Evolutionary conservation across 2,329 filamentous ascomycete species (phyloP).

Genomic region (Xylariaceae sp.): DNA sequence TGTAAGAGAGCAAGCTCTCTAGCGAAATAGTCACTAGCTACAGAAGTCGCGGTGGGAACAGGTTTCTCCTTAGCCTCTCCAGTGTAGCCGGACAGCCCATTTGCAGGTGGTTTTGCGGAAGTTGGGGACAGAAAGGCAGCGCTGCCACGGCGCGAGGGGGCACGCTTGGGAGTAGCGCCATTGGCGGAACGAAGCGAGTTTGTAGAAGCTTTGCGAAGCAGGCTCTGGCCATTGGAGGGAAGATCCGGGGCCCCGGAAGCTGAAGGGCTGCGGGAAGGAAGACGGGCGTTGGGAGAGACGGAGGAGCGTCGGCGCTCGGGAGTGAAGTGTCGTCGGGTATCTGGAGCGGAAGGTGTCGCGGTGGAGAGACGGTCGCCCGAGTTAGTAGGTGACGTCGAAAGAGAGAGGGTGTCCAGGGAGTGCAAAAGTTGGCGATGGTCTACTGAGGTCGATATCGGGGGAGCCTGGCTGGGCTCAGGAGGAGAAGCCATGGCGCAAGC

Average conservation of each 20-base stretch:
- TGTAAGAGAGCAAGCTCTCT: constrained; percentile 67
- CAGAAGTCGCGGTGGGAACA: constrained; percentile 46
- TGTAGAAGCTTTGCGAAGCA: constrained; percentile 56
- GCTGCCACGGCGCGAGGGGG: constrained; percentile 49
- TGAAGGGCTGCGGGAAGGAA: constrained; percentile 41
- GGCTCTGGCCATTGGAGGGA: constrained; percentile 47
- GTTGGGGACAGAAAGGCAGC: constrained; percentile 44
- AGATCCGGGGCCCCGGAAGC: constrained; percentile 37
- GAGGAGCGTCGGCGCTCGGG: constrained; percentile 20
- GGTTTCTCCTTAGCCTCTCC: constrained; percentile 39
- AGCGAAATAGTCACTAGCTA: constrained; percentile 68
- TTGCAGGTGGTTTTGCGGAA: constrained; percentile 35
- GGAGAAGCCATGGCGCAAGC: constrained; percentile 26
- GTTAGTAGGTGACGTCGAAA: constrained; percentile 33
- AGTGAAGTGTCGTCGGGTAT: constrained; percentile 11
- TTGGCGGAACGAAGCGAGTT: constrained; percentile 54
- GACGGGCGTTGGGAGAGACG: constrained; percentile 34
- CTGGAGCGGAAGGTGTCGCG: constrained; percentile 37
- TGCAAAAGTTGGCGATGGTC: constrained; percentile 19
- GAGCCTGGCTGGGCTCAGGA: constrained; percentile 22
- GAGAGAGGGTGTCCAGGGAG: constrained; percentile 34
- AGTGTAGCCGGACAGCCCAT: constrained; percentile 26
- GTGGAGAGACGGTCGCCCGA: constrained; percentile 23
- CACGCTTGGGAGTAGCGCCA: constrained; percentile 36
- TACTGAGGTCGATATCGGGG: constrained; percentile 11